Evolutionary conservation across 1,284 basidiomycete species (phyloP).

Genomic region (Mycosarcoma maydis): DNA sequence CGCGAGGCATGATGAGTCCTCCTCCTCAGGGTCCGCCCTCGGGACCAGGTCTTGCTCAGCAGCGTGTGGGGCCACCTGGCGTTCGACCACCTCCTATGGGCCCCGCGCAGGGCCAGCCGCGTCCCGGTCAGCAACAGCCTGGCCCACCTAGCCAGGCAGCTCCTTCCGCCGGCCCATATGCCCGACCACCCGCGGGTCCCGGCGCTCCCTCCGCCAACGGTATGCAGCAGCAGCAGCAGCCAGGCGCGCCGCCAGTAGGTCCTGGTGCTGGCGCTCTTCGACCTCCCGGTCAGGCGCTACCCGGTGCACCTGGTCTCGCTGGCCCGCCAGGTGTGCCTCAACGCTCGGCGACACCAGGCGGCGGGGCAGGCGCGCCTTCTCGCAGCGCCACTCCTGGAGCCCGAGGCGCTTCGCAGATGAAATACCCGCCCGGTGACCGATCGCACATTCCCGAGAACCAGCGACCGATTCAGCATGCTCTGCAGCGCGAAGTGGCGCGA

Average conservation of each 20-base stretch:
- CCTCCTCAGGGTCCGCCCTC: slow-evolving; percentile 39
- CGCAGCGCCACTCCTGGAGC: slow-evolving; percentile 51
- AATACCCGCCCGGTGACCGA: slow-evolving; percentile 92
- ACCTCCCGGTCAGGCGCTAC: slow-evolving; percentile 29
- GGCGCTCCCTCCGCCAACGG: slow-evolving; percentile 37
- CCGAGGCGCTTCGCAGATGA: slow-evolving; percentile 69
- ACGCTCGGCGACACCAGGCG: slow-evolving; percentile 67
- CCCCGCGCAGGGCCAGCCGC: slow-evolving; percentile 18
- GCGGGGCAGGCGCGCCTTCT: slow-evolving; percentile 62
- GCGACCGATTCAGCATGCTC: slow-evolving; percentile 74
- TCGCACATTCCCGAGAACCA: slow-evolving; percentile 83
- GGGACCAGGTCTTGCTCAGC: slow-evolving; percentile 39
- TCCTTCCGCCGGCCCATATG: slow-evolving; percentile 41
- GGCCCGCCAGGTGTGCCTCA: slow-evolving; percentile 64
- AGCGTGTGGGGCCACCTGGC: slow-evolving; percentile 34
- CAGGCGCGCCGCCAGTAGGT: slow-evolving; percentile 14
- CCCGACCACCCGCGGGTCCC: slow-evolving; percentile 30
- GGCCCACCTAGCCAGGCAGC: slow-evolving; percentile 39
- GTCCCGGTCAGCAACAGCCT: slow-evolving; percentile 35
- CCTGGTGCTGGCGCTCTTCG: slow-evolving; percentile 35
- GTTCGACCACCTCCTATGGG: slow-evolving; percentile 36
- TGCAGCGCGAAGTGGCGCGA: slow-evolving; percentile 51
- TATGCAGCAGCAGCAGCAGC: slow-evolving; percentile 25
- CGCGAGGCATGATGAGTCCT: slow-evolving; percentile 68
- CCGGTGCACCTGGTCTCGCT: slow-evolving; percentile 35